Evolutionary conservation across 176 grass and related monocot genomes (phyloP), one percentile per base, ranked within the genome.

Genomic region (Melocanna baccifera): DNA sequence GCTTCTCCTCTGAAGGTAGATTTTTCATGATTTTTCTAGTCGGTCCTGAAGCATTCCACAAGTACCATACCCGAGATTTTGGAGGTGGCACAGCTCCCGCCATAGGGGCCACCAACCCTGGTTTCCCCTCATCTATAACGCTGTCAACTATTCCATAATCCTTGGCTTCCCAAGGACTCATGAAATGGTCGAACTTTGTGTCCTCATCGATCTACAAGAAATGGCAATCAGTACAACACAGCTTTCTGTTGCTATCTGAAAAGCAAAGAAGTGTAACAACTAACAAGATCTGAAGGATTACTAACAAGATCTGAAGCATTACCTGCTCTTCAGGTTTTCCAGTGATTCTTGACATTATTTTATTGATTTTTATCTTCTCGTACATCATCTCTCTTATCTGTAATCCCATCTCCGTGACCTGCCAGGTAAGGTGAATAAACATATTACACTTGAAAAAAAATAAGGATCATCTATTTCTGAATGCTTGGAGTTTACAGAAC

Each of bases 121-220:
- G 83, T 83, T 95, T 98, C 15, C 89, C 96, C 32, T 96, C 93
- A 77, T 95, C 91, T 50, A 98, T 89, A 48, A 98, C 75, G 13
- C 47, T 76, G 76, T 96, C 96, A 76, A 96, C 46, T 85, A 98
- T 83, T 18, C 96, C 93, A 74, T 98, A 98, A 77, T 94, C 93
- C 86, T 98, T 94, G 43, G 96, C 93, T 85, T 98, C 93, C 93
- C 88, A 98, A 79, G 96, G 81, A 85, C 94, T 93, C 96, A 96
- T 98, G 83, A 95, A 98, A 81, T 92, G 87, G 88, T 98, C 96
- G 72, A 93, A 92, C 65, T 88, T 92, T 9, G 93, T 96, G 73
- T 98, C 96, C 43, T 83, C 71, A 56, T 93, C 85, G 56, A 98
- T 89, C 96, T 98, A 85, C 56, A 95, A 72, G 46, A 75, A 75